Evolutionary conservation across 2,329 filamentous ascomycete species (phyloP).

Genomic region (Fusarium sp.): DNA sequence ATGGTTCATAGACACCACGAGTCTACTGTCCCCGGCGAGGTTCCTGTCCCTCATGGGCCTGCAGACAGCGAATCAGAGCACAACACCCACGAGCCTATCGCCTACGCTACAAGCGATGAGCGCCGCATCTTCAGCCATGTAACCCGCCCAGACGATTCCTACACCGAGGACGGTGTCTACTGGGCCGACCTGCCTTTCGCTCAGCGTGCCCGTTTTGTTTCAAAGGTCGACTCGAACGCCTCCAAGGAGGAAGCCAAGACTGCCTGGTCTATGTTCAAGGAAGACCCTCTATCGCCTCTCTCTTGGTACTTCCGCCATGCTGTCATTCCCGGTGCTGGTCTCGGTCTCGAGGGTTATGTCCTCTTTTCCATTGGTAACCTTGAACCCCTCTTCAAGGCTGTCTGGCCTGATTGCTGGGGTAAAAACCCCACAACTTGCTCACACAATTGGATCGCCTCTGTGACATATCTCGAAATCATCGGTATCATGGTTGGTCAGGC

Average conservation of each 20-base stretch:
- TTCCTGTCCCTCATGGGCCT: slow-evolving; percentile 65
- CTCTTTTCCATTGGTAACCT: slow-evolving; percentile 97
- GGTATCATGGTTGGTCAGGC: slow-evolving; percentile 97
- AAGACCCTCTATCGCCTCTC: slow-evolving; percentile 85
- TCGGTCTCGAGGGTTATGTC: slow-evolving; percentile 94
- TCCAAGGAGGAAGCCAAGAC: slow-evolving; percentile 71
- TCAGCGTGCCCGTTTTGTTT: slow-evolving; percentile 80
- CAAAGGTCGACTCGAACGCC: slow-evolving; percentile 76
- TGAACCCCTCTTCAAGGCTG: slow-evolving; percentile 79
- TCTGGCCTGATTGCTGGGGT: slow-evolving; percentile 84
- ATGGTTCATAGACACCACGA: slow-evolving; percentile 51
- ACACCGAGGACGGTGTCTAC: slow-evolving; percentile 84
- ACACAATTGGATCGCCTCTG: slow-evolving; percentile 81
- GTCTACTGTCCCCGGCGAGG: slow-evolving; percentile 57
- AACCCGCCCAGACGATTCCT: slow-evolving; percentile 89
- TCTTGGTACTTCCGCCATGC: slow-evolving; percentile 90
- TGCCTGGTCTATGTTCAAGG: slow-evolving; percentile 84
- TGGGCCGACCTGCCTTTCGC: slow-evolving; percentile 86
- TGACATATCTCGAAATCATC: slow-evolving; percentile 91
- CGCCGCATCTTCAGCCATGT: slow-evolving; percentile 78
- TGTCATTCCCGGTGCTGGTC: slow-evolving; percentile 89
- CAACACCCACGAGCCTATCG: slow-evolving; percentile 56
- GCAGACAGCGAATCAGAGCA: slow-evolving; percentile 58
- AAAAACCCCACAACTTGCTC: slow-evolving; percentile 71
- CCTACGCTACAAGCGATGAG: slow-evolving; percentile 60